phyloP scores from a whole-genome alignment of 2,329 filamentous ascomycete genomes.

The Trichoderma breve region DNA sequence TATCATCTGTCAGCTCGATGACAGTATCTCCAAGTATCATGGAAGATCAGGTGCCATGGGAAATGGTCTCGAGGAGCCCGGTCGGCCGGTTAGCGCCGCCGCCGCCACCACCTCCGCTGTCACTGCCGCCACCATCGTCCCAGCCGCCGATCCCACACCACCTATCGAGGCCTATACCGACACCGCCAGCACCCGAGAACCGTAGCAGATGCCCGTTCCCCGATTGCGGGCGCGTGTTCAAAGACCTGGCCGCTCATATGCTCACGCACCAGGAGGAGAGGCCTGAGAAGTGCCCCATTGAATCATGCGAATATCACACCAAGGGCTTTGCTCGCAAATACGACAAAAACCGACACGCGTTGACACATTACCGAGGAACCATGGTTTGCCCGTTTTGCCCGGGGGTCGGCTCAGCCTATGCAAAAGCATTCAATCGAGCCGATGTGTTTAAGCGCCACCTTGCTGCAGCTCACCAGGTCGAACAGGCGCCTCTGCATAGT shows the following conservation, averaged over 20 bases:
- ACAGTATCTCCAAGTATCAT: slow-evolving; percentile 13
- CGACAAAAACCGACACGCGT: slow-evolving; percentile 93
- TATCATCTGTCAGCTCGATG: slow-evolving; percentile 15
- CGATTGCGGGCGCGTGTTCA: slow-evolving; percentile 59
- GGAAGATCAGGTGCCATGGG: slow-evolving; percentile 10
- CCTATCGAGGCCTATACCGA: background rate
- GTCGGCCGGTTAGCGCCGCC: background rate
- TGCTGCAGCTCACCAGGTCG: slow-evolving; percentile 88
- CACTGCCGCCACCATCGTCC: slow-evolving; percentile 11
- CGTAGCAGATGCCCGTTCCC: slow-evolving; percentile 54
- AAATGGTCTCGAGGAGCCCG: slow-evolving; percentile 5
- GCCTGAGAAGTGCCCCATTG: slow-evolving; percentile 93
- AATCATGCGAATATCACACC: slow-evolving; percentile 86
- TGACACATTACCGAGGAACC: slow-evolving; percentile 96
- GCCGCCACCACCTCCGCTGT: slow-evolving; percentile 2
- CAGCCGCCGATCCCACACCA: background rate
- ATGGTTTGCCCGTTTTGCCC: slow-evolving; percentile 98
- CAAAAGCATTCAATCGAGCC: slow-evolving; percentile 94
- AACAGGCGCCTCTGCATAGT: slow-evolving; percentile 89
- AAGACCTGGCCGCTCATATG: slow-evolving; percentile 81
- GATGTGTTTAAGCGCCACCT: slow-evolving; percentile 97
- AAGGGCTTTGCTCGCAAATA: slow-evolving; percentile 97
- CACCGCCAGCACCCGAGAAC: slow-evolving; percentile 28
- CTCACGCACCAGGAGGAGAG: slow-evolving; percentile 91
- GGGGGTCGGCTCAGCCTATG: slow-evolving; percentile 78